These are phyloP conservation scores for Bjerkandera adusta DNA, from an alignment of 1,284 basidiomycete species.

Conservation along the genomic window DNA sequence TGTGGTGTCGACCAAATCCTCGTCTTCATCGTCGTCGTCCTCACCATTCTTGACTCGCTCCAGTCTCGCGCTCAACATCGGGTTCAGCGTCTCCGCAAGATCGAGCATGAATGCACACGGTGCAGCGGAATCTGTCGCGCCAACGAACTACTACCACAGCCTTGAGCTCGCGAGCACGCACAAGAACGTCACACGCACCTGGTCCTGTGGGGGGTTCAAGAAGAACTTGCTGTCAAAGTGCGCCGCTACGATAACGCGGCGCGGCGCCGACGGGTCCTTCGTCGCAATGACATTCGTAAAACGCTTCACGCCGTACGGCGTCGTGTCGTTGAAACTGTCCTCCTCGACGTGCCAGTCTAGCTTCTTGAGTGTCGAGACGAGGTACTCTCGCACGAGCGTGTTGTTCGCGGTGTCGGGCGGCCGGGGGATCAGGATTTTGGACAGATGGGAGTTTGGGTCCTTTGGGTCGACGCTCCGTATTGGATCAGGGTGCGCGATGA, in stretches of 20 bases:
- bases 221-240: slow-evolving; percentile 98
- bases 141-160: slow-evolving; percentile 72
- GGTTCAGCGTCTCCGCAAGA: slow-evolving; percentile 78
- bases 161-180: slow-evolving; percentile 5
- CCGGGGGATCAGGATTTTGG: slow-evolving; percentile 80
- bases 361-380: slow-evolving; percentile 63
- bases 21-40: slow-evolving; percentile 64
- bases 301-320: slow-evolving; percentile 78
- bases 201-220: slow-evolving; percentile 63
- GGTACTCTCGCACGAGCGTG: slow-evolving; percentile 77
- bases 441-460: slow-evolving; percentile 71
- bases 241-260: slow-evolving; percentile 86
- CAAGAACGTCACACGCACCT: slow-evolving; percentile 45
- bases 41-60: slow-evolving; percentile 51
- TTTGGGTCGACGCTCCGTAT: slow-evolving; percentile 62
- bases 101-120: slow-evolving; percentile 94
- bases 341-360: slow-evolving; percentile 87
- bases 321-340: slow-evolving; percentile 76
- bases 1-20: slow-evolving; percentile 79
- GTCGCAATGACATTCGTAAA: slow-evolving; percentile 96
- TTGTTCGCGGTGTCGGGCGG: slow-evolving; percentile 73
- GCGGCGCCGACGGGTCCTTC: slow-evolving; percentile 82
- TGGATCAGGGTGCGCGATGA: slow-evolving; percentile 60
- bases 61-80: slow-evolving; percentile 63
- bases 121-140: slow-evolving; percentile 96